phyloP scores from a whole-genome alignment of 2,329 filamentous ascomycete genomes.

The Alternaria conjuncta region DNA sequence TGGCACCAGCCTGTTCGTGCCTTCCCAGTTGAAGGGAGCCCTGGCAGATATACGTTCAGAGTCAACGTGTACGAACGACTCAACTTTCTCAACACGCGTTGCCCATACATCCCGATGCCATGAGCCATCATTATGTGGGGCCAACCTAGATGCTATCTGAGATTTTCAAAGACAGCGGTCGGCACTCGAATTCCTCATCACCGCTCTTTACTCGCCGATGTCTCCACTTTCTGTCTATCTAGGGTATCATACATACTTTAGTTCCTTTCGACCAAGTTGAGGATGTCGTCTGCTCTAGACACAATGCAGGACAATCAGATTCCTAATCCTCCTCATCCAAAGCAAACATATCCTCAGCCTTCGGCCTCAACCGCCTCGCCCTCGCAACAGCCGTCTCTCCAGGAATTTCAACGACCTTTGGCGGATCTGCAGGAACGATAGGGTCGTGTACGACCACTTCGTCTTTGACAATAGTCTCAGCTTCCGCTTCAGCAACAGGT shows the following conservation, averaged over 20 bases:
- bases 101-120: neutral
- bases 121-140: neutral
- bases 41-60: neutral
- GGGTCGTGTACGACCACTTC: neutral
- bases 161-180: neutral
- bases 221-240: neutral
- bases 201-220: neutral
- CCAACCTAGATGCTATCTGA: neutral
- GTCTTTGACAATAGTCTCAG: neutral
- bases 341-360: constrained; percentile 50
- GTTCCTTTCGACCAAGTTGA: neutral
- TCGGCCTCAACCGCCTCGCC: constrained; percentile 43
- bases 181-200: neutral
- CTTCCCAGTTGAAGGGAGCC: neutral
- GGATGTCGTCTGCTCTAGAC: too few species aligned
- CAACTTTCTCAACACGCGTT: neutral
- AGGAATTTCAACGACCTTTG: constrained; percentile 19
- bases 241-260: constrained; percentile 7
- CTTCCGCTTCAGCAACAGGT: neutral
- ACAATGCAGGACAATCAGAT: neutral
- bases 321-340: constrained; percentile 26
- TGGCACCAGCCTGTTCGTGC: constrained; percentile 1
- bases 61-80: neutral
- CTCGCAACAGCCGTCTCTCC: constrained; percentile 46
- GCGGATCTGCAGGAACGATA: neutral